Base-by-base conservation (phyloP, 177 flowering plant genomes). In the Vitis hybrid region DNA sequence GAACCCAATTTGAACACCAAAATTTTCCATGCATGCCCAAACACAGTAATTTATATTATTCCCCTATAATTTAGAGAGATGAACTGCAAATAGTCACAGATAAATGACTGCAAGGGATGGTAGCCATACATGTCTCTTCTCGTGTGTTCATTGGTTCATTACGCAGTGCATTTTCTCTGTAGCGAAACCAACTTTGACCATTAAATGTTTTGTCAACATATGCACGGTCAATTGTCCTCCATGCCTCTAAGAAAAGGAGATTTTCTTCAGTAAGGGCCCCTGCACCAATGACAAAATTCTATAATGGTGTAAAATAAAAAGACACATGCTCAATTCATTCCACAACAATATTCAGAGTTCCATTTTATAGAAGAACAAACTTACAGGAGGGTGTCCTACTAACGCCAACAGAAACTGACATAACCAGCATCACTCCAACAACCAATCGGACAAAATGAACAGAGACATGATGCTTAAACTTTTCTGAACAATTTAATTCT, bases 131-230 rank as follows among this genome's bases (percentile, higher is more conserved):
- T 71, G 98, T 94, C 80, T 95, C 94, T 81, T 88, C 89, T 75
- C 96, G 78, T 12, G 87, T 91, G 69, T 89, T 91, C 99, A 95
- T 95, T 66, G 95, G 98, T 72, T 95, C 99, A 77, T 78, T 89
- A 61, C 95, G 93, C 65, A 95, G 79, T 19, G 97, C 99, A 80
- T 82, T 82, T 73, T 95, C 99, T 81, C 97, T 84, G 75, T 95
- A 95, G 50, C 98, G 85, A 75, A 95, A 93, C 99, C 98, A 95
- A 76, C 98, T 92, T 82, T 93, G 96, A 38, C 98, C 98, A 79
- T 95, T 95, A 75, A 95, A 95, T 28, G 68, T 86, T 78, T 95
- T 95, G 81, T 95, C 99, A 73, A 89, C 81, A 83, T 92, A 95
- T 17, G 99, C 99, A 63, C 96, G 92, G 73, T 95, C 98, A 70